phyloP scores from a whole-genome alignment of 345 rosid genomes.

The Linum tenue region DNA sequence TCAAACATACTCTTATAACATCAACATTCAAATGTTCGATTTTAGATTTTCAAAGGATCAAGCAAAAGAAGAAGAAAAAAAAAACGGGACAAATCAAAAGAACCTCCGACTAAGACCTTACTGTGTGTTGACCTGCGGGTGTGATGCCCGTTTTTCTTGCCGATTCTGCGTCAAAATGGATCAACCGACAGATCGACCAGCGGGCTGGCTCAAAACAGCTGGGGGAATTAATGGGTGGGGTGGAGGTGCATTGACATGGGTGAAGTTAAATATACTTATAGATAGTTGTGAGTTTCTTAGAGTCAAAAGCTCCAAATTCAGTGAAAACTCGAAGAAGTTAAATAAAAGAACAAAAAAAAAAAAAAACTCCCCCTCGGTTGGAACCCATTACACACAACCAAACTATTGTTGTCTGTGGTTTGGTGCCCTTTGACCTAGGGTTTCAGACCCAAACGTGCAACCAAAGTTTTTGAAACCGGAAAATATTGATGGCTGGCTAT shows the following conservation, averaged over 20 bases:
- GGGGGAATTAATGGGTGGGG: background rate
- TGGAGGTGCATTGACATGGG: background rate
- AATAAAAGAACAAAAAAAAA: too few relatives aligned
- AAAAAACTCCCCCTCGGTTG: slow-evolving; percentile 36
- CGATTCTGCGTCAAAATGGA: too few relatives aligned
- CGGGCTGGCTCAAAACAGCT: too few relatives aligned
- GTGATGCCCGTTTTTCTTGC: too few relatives aligned
- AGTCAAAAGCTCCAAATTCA: slow-evolving; percentile 58
- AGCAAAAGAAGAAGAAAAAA: too few relatives aligned
- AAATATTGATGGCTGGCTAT: background rate
- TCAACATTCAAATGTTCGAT: too few relatives aligned
- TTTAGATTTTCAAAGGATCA: too few relatives aligned
- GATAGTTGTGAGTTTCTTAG: slow-evolving; percentile 8
- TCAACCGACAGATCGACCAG: too few relatives aligned
- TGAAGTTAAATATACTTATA: slow-evolving; percentile 16
- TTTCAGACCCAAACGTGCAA: slow-evolving; percentile 33
- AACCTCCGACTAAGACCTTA: too few relatives aligned
- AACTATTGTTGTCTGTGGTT: slow-evolving; percentile 27
- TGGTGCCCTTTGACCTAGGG: slow-evolving; percentile 22
- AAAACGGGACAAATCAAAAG: too few relatives aligned
- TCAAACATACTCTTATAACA: too few relatives aligned
- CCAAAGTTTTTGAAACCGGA: slow-evolving; percentile 1
- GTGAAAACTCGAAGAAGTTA: slow-evolving; percentile 34
- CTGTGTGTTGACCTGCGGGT: too few relatives aligned
- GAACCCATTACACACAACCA: slow-evolving; percentile 13